A percentile compares a stretch with the other conserved stretches of the same genome.
Conservation (phyloP, 2,329 filamentous ascomycete species). For the Botrytis squamosa region DNA sequence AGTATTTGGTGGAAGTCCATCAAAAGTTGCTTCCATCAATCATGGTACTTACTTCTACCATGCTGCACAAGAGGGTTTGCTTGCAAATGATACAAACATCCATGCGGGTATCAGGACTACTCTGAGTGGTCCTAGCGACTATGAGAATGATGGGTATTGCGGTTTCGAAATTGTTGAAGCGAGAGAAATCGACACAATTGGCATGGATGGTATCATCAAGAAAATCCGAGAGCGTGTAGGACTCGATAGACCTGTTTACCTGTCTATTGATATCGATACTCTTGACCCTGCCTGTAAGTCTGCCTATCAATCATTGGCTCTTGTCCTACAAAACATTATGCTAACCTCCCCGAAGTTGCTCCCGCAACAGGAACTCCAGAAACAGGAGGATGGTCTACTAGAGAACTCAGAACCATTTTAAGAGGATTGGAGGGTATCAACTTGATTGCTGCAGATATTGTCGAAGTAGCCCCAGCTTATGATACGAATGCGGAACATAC, state of each 20-base stretch:
- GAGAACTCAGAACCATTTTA: slow-evolving; percentile 70
- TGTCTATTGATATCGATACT: slow-evolving; percentile 85
- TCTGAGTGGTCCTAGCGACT: slow-evolving; percentile 73
- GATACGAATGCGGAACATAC: slow-evolving; percentile 71
- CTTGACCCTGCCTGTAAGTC: slow-evolving; percentile 74
- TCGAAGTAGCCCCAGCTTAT: slow-evolving; percentile 72
- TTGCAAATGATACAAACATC: slow-evolving; percentile 81
- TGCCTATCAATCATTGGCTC: background rate
- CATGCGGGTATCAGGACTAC: slow-evolving; percentile 86
- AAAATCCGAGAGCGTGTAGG: slow-evolving; percentile 75
- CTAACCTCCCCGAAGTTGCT: slow-evolving; percentile 49
- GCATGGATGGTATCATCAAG: slow-evolving; percentile 72
- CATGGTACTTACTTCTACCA: slow-evolving; percentile 91
- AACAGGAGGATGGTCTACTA: slow-evolving; percentile 72
- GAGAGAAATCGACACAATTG: slow-evolving; percentile 66
- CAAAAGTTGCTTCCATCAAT: slow-evolving; percentile 74
- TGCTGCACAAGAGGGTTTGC: slow-evolving; percentile 71
- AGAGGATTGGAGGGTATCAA: slow-evolving; percentile 68
- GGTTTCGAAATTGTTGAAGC: slow-evolving; percentile 82
- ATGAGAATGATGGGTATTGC: slow-evolving; percentile 82
- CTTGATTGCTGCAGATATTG: slow-evolving; percentile 67
- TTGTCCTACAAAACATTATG: background rate
- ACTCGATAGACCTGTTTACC: slow-evolving; percentile 71
- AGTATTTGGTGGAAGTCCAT: slow-evolving; percentile 80
- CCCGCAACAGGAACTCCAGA: slow-evolving; percentile 74